phyloP scores from a whole-genome alignment of 345 rosid genomes.

The Kandelia obovata region DNA sequence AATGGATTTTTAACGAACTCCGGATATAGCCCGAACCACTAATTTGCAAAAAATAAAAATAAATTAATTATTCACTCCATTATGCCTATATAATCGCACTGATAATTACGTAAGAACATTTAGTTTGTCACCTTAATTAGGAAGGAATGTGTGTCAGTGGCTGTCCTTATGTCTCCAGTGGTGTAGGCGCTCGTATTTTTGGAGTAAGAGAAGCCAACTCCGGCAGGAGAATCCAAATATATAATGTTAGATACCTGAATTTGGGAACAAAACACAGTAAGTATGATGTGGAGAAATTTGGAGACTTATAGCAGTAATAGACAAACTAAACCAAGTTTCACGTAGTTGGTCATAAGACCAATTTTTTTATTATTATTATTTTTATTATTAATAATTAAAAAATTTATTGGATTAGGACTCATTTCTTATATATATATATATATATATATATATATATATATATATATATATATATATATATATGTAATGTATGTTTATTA shows the following conservation, averaged over 20 bases:
- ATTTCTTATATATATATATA: too few species aligned
- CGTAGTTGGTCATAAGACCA: too few species aligned
- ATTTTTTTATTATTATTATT: too few species aligned
- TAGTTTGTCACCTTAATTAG: constrained; percentile 42
- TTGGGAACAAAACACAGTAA: neutral
- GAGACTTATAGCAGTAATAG: neutral
- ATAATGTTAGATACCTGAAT: constrained; percentile 51
- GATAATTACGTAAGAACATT: neutral
- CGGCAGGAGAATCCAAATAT: constrained; percentile 59
- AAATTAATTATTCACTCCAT: neutral
- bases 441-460: too few species aligned
- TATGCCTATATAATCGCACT: neutral
- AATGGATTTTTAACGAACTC: constrained; percentile 43
- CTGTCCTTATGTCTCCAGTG: constrained; percentile 44
- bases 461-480: too few species aligned
- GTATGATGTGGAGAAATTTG: neutral
- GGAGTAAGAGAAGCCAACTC: constrained; percentile 54
- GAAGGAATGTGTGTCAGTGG: constrained; percentile 42
- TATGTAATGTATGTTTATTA: too few species aligned
- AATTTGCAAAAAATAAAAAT: constrained; percentile 7
- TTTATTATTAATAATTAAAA: too few species aligned
- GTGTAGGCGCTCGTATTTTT: constrained; percentile 24
- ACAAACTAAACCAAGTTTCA: neutral
- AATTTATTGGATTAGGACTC: too few species aligned
- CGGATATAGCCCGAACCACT: constrained; percentile 47